Evolutionary conservation across 768 basidiomycete genomes (phyloP), one percentile per base, ranked within the genome.

Genomic region (Leccinum subtestaceum): DNA sequence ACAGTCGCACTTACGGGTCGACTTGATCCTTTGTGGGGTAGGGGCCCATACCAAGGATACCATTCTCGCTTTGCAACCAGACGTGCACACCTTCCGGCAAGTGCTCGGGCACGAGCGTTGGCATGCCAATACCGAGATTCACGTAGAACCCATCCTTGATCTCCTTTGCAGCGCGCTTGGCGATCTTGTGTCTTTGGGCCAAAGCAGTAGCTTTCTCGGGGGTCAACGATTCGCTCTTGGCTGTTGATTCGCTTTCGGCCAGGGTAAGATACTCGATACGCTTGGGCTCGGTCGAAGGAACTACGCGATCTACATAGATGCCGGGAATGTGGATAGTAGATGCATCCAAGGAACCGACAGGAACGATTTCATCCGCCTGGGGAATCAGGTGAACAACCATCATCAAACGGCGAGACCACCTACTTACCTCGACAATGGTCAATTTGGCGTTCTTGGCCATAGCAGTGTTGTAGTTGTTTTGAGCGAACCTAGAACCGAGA

Each of bases 51-150:
- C 91, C 91, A 58, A 95, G 77, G 60, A 95, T 87, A 34, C 93
- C 93, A 61, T 95, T 95, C 78, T 95, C 93, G 69, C 91, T 93
- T 72, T 95, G 93, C 69, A 92, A 67, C 89, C 90, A 93, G n/a
- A 95, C 92, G 53, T 80, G 81, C 10, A 93, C 85, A 55, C 83
- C 87, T 58, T 84, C 80, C 50, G 83, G 83, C 46, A 93, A 72
- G 72, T 88, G 85, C 66, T 91, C 90, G 0, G 93, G 90, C 21
- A 93, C 89, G 11, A 95, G 82, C 5, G 92, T 95, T 31, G 92
- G 93, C 85, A 95, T 95, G 25, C 93, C 93, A 63, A 95, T 93
- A 29, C 93, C 93, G 57, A 95, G 76, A 63, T 95, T 95, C 60
- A 94, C 92, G 61, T 93, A 88, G 77, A 81, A 93, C 0, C 93